These are phyloP conservation scores for Podospora comata DNA, from an alignment of 495 filamentous ascomycete genomes.

Conservation along the genomic window DNA sequence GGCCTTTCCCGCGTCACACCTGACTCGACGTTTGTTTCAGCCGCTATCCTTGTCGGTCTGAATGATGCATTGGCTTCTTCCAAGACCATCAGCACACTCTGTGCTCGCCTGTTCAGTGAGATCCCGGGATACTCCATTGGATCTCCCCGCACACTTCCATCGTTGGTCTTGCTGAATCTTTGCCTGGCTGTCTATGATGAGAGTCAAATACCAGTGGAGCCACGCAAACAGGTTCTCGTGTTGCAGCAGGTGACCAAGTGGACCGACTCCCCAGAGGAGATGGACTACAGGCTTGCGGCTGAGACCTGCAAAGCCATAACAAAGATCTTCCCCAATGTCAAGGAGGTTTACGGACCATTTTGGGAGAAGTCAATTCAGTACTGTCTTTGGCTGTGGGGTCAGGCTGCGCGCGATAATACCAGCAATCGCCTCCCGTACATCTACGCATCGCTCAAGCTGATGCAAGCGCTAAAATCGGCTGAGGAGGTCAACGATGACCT, in stretches of 20 bases:
- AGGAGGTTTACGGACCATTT: constrained; percentile 77
- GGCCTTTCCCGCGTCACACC: constrained; percentile 40
- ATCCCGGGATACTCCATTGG: constrained; percentile 41
- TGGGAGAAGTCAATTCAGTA: constrained; percentile 68
- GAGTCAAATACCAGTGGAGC: constrained; percentile 56
- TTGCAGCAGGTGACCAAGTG: constrained; percentile 73
- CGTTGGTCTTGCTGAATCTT: constrained; percentile 45
- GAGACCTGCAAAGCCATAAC: constrained; percentile 62
- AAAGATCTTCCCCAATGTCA: constrained; percentile 65
- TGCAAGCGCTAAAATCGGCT: constrained; percentile 55
- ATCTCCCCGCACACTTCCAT: constrained; percentile 38
- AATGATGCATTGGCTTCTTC: constrained; percentile 46
- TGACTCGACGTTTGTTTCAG: constrained; percentile 45
- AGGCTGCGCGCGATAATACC: constrained; percentile 34
- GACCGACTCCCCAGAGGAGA: constrained; percentile 52
- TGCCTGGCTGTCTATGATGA: constrained; percentile 44
- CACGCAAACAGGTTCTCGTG: constrained; percentile 77
- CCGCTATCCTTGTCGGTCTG: constrained; percentile 54
- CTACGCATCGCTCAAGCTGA: constrained; percentile 69
- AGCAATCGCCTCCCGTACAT: constrained; percentile 54
- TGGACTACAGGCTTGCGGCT: constrained; percentile 51
- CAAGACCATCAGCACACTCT: constrained; percentile 44
- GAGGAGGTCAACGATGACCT: constrained; percentile 81
- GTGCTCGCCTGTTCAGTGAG: constrained; percentile 55
- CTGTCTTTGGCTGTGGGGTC: constrained; percentile 54